Conservation (phyloP, 192 early-diverging fungal genomes). For the Lunasporangiospora selenospora region DNA sequence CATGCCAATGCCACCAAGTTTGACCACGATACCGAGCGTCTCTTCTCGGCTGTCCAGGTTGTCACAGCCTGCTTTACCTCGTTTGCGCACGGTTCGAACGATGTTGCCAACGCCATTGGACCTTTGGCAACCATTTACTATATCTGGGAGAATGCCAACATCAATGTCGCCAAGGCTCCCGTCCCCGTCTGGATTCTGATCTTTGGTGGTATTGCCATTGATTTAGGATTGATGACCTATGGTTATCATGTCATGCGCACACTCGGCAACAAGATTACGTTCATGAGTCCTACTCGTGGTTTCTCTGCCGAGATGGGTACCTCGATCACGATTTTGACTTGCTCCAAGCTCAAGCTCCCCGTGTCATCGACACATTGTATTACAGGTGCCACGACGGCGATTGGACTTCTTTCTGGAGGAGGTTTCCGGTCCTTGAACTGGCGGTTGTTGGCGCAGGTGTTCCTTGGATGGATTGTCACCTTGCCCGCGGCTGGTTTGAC, state of each 20-base stretch:
- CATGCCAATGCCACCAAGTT: slow-evolving; percentile 72
- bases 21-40: slow-evolving; percentile 79
- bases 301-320: slow-evolving; percentile 84
- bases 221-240: slow-evolving; percentile 73
- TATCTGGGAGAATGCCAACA: slow-evolving; percentile 61
- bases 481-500: slow-evolving; percentile 72
- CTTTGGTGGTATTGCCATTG: slow-evolving; percentile 78
- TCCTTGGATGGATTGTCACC: slow-evolving; percentile 79
- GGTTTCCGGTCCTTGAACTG: slow-evolving; percentile 74
- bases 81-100: slow-evolving; percentile 88
- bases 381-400: slow-evolving; percentile 76
- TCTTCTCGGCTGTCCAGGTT: slow-evolving; percentile 86
- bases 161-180: slow-evolving; percentile 55
- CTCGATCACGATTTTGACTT: slow-evolving; percentile 80
- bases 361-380: slow-evolving; percentile 93
- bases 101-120: slow-evolving; percentile 88
- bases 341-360: slow-evolving; percentile 79
- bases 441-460: slow-evolving; percentile 66
- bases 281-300: slow-evolving; percentile 81
- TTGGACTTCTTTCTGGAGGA: slow-evolving; percentile 74
- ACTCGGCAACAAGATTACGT: slow-evolving; percentile 86
- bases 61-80: slow-evolving; percentile 84
- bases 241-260: slow-evolving; percentile 80
- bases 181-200: slow-evolving; percentile 78
- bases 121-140: slow-evolving; percentile 78